phyloP scores from a whole-genome alignment of 345 rosid genomes.

The Mercurialis annua region DNA sequence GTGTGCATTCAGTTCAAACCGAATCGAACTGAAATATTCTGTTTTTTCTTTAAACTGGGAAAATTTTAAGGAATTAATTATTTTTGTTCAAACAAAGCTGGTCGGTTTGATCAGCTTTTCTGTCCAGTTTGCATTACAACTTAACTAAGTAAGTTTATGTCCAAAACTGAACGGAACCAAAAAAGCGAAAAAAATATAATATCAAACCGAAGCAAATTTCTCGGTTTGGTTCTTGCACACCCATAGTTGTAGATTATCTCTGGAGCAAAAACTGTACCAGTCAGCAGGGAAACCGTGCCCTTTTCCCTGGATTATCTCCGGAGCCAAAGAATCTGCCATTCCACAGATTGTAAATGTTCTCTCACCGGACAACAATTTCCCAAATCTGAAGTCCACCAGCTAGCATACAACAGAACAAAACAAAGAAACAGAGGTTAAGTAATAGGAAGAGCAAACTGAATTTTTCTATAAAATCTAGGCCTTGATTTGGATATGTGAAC shows the following conservation, averaged over 20 bases:
- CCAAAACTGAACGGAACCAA: background rate
- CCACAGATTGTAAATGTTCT: constrained; percentile 89
- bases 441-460: background rate
- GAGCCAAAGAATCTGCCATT: constrained; percentile 77
- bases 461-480: background rate
- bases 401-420: constrained; percentile 26
- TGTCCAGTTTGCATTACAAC: too few species aligned
- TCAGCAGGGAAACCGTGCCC: constrained; percentile 86
- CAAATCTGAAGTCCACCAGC: constrained; percentile 86
- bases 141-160: too few species aligned
- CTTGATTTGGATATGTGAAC: background rate
- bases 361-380: constrained; percentile 60
- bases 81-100: too few species aligned
- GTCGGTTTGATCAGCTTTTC: too few species aligned
- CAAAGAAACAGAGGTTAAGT: constrained; percentile 4
- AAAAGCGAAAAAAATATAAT: too few species aligned
- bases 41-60: too few species aligned
- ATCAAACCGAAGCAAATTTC: too few species aligned
- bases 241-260: too few species aligned
- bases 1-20: too few species aligned
- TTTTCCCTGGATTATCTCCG: constrained; percentile 85
- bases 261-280: constrained; percentile 57
- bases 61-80: too few species aligned
- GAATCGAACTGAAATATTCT: too few species aligned
- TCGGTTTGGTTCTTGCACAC: too few species aligned